Conservation (phyloP, 2,329 filamentous ascomycete genomes). For the Teratosphaeriaceae sp. region DNA sequence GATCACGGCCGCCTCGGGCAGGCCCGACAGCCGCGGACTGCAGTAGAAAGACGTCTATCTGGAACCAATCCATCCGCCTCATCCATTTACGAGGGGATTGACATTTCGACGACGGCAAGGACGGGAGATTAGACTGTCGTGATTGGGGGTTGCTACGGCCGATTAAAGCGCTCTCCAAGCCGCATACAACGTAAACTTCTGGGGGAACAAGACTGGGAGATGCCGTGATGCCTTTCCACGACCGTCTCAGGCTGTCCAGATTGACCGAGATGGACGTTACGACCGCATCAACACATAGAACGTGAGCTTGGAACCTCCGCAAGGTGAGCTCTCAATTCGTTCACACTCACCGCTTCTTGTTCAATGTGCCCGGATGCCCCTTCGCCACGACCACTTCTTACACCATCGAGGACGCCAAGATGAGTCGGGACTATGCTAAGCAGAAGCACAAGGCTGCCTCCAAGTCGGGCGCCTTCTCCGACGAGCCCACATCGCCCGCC, state of each 20-base stretch:
- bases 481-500: conserved; percentile 1
- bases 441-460: background rate
- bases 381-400: background rate
- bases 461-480: background rate
- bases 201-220: no score
- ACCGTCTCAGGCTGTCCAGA: background rate
- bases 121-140: background rate
- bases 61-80: background rate
- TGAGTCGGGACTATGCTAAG: conserved; percentile 3
- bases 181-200: no score
- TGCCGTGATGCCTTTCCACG: background rate
- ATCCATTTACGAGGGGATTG: background rate
- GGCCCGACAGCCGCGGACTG: no score
- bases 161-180: no score
- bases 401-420: background rate
- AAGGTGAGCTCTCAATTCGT: background rate
- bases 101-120: background rate
- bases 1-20: no score
- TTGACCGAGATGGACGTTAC: background rate
- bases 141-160: no score
- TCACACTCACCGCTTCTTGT: background rate
- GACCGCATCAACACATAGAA: background rate
- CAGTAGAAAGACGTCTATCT: no score
- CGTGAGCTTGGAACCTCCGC: no score
- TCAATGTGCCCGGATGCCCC: no score